These are phyloP conservation scores for Eragrostis tef DNA, from an alignment of 202 grass and related monocot species.

Conservation along the genomic window DNA sequence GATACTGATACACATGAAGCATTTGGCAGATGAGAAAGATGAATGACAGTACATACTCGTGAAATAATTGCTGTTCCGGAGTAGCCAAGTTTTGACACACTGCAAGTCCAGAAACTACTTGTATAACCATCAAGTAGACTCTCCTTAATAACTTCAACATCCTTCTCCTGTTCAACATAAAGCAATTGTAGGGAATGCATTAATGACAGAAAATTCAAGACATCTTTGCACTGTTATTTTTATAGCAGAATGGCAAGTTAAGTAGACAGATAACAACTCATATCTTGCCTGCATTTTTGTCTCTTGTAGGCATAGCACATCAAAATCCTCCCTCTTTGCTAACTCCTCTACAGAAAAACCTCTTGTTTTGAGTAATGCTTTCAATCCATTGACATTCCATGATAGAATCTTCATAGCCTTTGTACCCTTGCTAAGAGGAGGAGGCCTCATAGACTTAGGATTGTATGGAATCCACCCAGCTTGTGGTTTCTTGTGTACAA, in stretches of 20 bases:
- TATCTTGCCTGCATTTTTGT: slow-evolving; percentile 90
- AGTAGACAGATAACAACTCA: slow-evolving; percentile 1
- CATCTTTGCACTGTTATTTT: slow-evolving; percentile 24
- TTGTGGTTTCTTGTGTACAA: slow-evolving; percentile 85
- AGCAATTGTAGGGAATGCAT: slow-evolving; percentile 30
- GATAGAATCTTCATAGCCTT: slow-evolving; percentile 75
- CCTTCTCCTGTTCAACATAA: slow-evolving; percentile 79
- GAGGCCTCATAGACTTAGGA: slow-evolving; percentile 76
- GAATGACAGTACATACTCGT: slow-evolving; percentile 57
- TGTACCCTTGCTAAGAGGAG: slow-evolving; percentile 69
- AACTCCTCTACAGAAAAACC: slow-evolving; percentile 71
- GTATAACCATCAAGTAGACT: slow-evolving; percentile 82
- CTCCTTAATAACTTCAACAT: slow-evolving; percentile 81
- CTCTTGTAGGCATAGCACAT: slow-evolving; percentile 91
- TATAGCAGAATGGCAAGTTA: not conserved
- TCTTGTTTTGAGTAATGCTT: slow-evolving; percentile 80
- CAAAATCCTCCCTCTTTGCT: slow-evolving; percentile 91
- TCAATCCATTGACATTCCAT: slow-evolving; percentile 97
- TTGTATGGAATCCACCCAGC: slow-evolving; percentile 87
- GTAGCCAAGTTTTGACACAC: slow-evolving; percentile 95
- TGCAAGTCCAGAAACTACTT: slow-evolving; percentile 96
- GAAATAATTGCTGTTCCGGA: slow-evolving; percentile 96
- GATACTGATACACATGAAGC: slow-evolving; percentile 23
- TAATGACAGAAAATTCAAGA: slow-evolving; percentile 28
- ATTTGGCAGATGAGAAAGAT: slow-evolving; percentile 7